Conservation (phyloP, 331 rosid genomes). For the Malus hybrid region DNA sequence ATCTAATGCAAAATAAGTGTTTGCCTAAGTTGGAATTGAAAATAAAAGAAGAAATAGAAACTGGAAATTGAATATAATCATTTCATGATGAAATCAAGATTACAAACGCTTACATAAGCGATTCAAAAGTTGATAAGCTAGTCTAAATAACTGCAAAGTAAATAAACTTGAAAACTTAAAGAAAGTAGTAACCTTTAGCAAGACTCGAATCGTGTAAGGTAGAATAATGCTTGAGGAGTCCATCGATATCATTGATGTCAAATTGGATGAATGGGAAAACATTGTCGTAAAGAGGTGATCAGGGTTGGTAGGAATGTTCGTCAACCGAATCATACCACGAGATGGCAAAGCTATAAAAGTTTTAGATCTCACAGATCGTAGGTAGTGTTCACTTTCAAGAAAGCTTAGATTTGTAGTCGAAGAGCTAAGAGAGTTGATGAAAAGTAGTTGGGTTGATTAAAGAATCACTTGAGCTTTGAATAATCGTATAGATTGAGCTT, state of each 20-base stretch:
- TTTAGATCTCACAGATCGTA: not conserved
- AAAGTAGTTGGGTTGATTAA: no score
- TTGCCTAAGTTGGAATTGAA: not conserved
- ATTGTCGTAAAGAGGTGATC: not conserved
- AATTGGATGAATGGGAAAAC: not conserved
- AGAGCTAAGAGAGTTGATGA: no score
- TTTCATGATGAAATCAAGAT: no score
- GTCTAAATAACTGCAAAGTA: not conserved
- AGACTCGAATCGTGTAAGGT: no score
- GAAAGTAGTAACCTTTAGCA: not conserved
- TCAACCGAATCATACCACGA: not conserved
- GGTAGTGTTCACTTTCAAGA: not conserved
- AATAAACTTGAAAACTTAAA: no score
- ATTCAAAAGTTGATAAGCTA: not conserved
- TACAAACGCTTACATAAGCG: not conserved
- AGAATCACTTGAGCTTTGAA: no score
- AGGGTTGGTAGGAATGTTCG: not conserved
- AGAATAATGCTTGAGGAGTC: not conserved
- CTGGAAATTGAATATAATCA: not conserved
- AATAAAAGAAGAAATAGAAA: no score
- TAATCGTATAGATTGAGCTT: no score
- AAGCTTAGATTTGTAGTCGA: no score
- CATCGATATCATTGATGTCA: not conserved
- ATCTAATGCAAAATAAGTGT: no score
- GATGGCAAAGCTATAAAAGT: not conserved